Evolutionary conservation across 2,329 filamentous ascomycete species (phyloP).

Genomic region (Fusarium sp.): DNA sequence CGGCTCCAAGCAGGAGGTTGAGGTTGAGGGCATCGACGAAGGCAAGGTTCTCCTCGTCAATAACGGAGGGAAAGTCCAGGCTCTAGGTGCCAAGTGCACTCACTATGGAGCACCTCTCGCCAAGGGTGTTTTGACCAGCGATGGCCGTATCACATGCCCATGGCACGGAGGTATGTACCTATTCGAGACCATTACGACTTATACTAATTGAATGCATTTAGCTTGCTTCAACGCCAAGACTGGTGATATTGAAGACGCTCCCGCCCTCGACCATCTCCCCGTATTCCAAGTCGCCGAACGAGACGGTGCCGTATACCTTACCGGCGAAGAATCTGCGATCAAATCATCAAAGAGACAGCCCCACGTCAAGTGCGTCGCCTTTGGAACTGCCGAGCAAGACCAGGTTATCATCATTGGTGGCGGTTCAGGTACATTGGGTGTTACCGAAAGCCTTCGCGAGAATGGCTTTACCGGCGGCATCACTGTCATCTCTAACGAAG

Average conservation of each 20-base stretch:
- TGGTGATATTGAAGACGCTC: constrained; percentile 95
- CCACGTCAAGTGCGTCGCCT: constrained; percentile 77
- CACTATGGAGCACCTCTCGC: constrained; percentile 94
- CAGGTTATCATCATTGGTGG: constrained; percentile 90
- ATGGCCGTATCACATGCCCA: constrained; percentile 90
- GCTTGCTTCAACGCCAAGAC: constrained; percentile 93
- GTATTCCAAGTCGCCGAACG: constrained; percentile 87
- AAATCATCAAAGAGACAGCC: constrained; percentile 82
- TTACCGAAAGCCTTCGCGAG: constrained; percentile 85
- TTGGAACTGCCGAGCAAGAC: constrained; percentile 65
- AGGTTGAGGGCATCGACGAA: constrained; percentile 89
- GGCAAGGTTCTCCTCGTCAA: constrained; percentile 92
- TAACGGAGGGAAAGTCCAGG: constrained; percentile 81
- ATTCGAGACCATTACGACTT: neutral
- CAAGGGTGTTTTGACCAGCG: constrained; percentile 86
- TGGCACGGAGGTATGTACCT: constrained; percentile 89
- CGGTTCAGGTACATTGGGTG: constrained; percentile 86
- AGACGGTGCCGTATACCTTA: constrained; percentile 87
- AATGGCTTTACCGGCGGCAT: constrained; percentile 85
- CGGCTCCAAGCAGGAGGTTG: constrained; percentile 88
- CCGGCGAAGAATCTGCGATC: constrained; percentile 83
- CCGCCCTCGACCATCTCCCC: constrained; percentile 87
- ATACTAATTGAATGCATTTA: constrained; percentile 53
- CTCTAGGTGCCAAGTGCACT: constrained; percentile 85
- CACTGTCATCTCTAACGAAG: constrained; percentile 87